A percentile compares a stretch with the other conserved stretches of the same genome.
These are phyloP conservation scores for Ascochyta lentis DNA, from an alignment of 2,329 filamentous ascomycete genomes.

Conservation along the genomic window DNA sequence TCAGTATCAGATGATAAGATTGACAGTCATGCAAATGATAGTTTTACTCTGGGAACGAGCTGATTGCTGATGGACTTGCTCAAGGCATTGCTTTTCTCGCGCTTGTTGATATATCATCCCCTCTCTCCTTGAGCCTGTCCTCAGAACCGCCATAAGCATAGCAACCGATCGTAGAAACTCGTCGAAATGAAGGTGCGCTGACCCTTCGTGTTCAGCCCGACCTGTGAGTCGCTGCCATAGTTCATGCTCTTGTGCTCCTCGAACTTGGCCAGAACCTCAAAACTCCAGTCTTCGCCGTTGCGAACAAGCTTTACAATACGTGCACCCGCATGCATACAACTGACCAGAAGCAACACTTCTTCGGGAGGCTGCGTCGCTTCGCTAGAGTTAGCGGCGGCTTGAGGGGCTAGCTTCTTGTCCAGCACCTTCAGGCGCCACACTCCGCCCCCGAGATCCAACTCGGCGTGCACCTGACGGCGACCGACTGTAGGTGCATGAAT, in stretches of 20 bases:
- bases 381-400: constrained; percentile 22
- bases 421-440: constrained; percentile 85
- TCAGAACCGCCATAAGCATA: constrained; percentile 68
- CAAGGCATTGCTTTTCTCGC: no score
- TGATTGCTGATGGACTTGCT: no score
- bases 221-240: constrained; percentile 79
- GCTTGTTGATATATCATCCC: no score
- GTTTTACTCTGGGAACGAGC: no score
- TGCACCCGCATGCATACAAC: constrained; percentile 91
- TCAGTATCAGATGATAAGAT: no score
- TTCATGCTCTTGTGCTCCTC: constrained; percentile 94
- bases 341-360: constrained; percentile 63
- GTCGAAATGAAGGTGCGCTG: constrained; percentile 66
- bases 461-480: constrained; percentile 63
- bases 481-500: constrained; percentile 54
- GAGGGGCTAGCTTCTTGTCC: constrained; percentile 22
- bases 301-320: constrained; percentile 63
- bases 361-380: constrained; percentile 25
- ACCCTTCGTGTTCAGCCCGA: constrained; percentile 35
- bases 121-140: neutral
- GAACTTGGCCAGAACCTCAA: constrained; percentile 73
- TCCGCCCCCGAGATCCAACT: constrained; percentile 74
- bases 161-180: constrained; percentile 76
- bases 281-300: constrained; percentile 58
- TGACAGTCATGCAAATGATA: no score